phyloP scores from a whole-genome alignment of 495 filamentous ascomycete genomes.

The Penicillium pulvis region DNA sequence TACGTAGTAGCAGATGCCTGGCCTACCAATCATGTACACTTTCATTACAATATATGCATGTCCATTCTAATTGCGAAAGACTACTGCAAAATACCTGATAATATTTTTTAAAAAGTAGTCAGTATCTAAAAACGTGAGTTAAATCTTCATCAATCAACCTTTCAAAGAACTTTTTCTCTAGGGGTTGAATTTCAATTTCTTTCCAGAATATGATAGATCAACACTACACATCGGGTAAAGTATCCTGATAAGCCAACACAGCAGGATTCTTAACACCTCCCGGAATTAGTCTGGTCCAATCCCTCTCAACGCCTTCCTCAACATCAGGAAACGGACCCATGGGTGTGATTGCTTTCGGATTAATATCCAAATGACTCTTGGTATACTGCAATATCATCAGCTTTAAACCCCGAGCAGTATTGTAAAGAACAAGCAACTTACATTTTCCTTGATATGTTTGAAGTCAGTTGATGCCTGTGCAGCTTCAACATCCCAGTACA shows the following conservation, averaged over 20 bases:
- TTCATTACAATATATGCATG: too few species aligned
- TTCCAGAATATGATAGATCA: neutral
- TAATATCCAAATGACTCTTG: conserved; percentile 59
- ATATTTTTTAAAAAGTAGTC: too few species aligned
- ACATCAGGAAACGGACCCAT: conserved; percentile 67
- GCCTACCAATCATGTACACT: too few species aligned
- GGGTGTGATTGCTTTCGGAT: conserved; percentile 64
- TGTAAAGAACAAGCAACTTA: conserved; percentile 21
- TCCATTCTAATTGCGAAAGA: too few species aligned
- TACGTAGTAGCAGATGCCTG: too few species aligned
- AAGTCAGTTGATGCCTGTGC: conserved; percentile 58
- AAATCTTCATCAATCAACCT: too few species aligned
- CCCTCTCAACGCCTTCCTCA: conserved; percentile 36
- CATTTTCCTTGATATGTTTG: conserved; percentile 62
- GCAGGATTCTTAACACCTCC: conserved; percentile 10
- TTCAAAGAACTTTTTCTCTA: too few species aligned
- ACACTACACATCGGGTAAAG: neutral
- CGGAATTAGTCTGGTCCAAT: conserved; percentile 4
- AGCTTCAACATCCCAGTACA: conserved; percentile 53
- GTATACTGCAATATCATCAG: conserved; percentile 41
- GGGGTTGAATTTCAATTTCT: too few species aligned
- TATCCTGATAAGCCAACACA: conserved; percentile 1
- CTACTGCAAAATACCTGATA: too few species aligned
- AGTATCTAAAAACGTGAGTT: too few species aligned
- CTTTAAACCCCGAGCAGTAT: too few species aligned